Conservation (phyloP, 768 basidiomycete genomes). For the Mycena rebaudengoi region DNA sequence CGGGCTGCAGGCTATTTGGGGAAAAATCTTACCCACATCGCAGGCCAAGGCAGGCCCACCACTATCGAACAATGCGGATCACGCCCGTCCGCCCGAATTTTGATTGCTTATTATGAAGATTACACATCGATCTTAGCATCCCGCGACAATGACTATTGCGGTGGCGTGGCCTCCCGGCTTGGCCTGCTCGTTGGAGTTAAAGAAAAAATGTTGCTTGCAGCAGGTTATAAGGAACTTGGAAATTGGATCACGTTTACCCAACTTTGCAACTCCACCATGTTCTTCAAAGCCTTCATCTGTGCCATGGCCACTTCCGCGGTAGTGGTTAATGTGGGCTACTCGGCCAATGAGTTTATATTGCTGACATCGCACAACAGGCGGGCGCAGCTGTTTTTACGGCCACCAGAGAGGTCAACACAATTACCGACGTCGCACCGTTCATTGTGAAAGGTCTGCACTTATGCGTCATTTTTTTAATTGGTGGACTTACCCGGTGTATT, state of each 20-base stretch:
- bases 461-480: too few relatives aligned
- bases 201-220: too few relatives aligned
- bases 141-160: too few relatives aligned
- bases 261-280: conserved; percentile 1
- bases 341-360: background rate
- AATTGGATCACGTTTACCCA: background rate
- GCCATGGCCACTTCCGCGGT: background rate
- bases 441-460: background rate
- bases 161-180: too few relatives aligned
- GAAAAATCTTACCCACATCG: too few relatives aligned
- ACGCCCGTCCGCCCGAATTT: too few relatives aligned
- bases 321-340: background rate
- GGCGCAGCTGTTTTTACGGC: background rate
- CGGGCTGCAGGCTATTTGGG: too few relatives aligned
- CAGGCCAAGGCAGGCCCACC: too few relatives aligned
- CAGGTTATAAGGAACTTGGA: background rate
- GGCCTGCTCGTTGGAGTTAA: background rate
- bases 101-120: too few relatives aligned
- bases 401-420: conserved; percentile 4
- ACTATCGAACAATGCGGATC: too few relatives aligned
- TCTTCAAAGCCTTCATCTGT: conserved; percentile 3
- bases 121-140: too few relatives aligned
- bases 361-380: background rate
- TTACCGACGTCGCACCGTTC: conserved; percentile 7
- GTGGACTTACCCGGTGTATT: too few relatives aligned